Conservation (phyloP, 768 basidiomycete genomes). For the Termitomyces sp. region DNA sequence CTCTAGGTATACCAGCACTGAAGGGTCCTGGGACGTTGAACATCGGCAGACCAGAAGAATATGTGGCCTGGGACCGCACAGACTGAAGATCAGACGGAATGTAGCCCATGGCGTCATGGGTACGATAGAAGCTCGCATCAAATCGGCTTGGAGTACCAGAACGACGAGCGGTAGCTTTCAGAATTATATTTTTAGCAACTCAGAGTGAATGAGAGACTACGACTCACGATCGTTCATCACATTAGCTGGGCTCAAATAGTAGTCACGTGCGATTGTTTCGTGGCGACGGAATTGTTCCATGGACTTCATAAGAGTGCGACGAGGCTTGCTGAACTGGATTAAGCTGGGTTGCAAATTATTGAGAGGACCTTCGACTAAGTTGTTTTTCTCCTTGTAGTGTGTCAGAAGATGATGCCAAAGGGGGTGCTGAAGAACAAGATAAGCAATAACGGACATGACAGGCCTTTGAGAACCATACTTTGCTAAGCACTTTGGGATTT, state of each 20-base stretch:
- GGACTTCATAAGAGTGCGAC: constrained; percentile 80
- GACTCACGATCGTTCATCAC: constrained; percentile 48
- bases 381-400: constrained; percentile 95
- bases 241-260: constrained; percentile 40
- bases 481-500: constrained; percentile 99
- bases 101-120: constrained; percentile 89
- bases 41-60: constrained; percentile 87
- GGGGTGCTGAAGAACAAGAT: constrained; percentile 64
- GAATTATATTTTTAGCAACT: constrained; percentile 6
- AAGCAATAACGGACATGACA: constrained; percentile 5
- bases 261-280: constrained; percentile 88
- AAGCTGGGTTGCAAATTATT: constrained; percentile 96
- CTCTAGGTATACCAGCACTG: constrained; percentile 59
- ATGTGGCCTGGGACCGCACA: constrained; percentile 93
- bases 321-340: constrained; percentile 99
- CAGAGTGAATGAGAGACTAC: not conserved
- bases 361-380: constrained; percentile 93
- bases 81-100: constrained; percentile 96
- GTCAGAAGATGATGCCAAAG: constrained; percentile 98
- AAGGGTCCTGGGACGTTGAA: constrained; percentile 71
- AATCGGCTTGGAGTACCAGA: constrained; percentile 93
- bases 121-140: constrained; percentile 92
- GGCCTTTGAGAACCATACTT: constrained; percentile 48
- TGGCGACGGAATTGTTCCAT: constrained; percentile 93
- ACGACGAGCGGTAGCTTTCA: constrained; percentile 45